phyloP scores from a whole-genome alignment of 306 rosid species.

The Myrica gale region DNA sequence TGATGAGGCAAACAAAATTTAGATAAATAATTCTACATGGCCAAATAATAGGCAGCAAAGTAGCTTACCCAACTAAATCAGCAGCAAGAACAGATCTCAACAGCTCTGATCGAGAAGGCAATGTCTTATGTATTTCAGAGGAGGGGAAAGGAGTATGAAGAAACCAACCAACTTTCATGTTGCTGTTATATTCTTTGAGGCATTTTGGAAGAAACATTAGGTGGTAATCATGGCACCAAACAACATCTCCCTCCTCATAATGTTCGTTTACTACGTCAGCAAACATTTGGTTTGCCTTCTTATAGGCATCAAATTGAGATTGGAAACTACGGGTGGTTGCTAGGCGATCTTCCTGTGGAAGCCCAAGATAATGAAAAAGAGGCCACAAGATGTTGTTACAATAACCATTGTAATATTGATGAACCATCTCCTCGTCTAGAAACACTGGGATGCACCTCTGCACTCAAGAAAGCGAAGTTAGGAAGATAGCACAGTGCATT shows the following conservation, averaged over 20 bases:
- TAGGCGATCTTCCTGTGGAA: constrained; percentile 96
- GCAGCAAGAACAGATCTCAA: constrained; percentile 93
- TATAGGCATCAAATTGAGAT: constrained; percentile 91
- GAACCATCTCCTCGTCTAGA: constrained; percentile 89
- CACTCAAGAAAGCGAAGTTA: constrained; percentile 31
- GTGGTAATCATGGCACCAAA: constrained; percentile 98
- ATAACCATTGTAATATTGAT: constrained; percentile 94
- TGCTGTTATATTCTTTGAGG: constrained; percentile 66
- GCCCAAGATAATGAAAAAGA: constrained; percentile 88
- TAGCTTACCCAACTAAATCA: constrained; percentile 88
- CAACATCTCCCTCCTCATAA: constrained; percentile 89
- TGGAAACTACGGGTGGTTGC: constrained; percentile 94
- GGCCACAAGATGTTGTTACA: constrained; percentile 99
- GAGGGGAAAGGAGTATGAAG: constrained; percentile 99
- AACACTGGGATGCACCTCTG: constrained; percentile 93
- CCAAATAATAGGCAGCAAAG: constrained; percentile 19
- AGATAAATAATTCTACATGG: constrained; percentile 3
- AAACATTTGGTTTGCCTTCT: constrained; percentile 87
- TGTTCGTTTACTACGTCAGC: constrained; percentile 87
- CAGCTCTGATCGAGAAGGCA: constrained; percentile 85
- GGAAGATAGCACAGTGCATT: not conserved
- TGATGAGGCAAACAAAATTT: not conserved
- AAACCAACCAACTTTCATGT: constrained; percentile 98
- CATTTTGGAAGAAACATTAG: constrained; percentile 94
- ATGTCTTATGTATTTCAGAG: constrained; percentile 90